Evolutionary conservation across 2,329 filamentous ascomycete genomes (phyloP).

Genomic region (Fusarium protoensiforme): DNA sequence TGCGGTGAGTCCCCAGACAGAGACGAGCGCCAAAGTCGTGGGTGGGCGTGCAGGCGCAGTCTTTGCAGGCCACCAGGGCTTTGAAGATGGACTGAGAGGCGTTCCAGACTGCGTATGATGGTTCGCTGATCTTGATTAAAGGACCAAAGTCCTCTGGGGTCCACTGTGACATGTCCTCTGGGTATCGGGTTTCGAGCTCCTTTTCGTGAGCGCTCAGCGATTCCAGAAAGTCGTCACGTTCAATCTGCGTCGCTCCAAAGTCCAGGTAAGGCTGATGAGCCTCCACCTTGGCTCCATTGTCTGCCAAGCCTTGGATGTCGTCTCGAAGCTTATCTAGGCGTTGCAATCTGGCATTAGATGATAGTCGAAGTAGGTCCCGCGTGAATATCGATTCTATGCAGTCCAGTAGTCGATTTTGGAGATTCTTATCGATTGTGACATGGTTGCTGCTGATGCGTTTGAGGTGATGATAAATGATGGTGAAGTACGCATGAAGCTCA

Average conservation of each 20-base stretch:
- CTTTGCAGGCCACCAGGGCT: background rate
- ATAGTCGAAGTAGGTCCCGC: background rate
- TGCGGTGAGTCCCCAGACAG: conserved; percentile 13
- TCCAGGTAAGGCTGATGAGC: background rate
- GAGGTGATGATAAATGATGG: background rate
- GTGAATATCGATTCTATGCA: background rate
- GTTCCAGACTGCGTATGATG: conserved; percentile 5
- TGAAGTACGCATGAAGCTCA: background rate
- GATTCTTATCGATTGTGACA: background rate
- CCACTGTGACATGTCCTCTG: conserved; percentile 7
- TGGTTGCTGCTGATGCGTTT: background rate
- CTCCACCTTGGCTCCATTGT: background rate
- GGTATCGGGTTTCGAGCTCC: background rate
- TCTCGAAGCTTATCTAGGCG: background rate
- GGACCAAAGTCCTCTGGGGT: background rate
- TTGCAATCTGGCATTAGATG: background rate
- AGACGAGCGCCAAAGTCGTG: conserved; percentile 10
- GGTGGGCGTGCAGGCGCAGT: conserved; percentile 1
- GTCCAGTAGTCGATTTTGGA: background rate
- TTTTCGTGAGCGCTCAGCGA: background rate
- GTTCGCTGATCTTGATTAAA: conserved; percentile 1
- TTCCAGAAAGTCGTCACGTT: background rate
- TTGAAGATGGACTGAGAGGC: conserved; percentile 20
- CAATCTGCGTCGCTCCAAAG: background rate
- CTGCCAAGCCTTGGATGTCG: background rate